phyloP scores from a whole-genome alignment of 768 basidiomycete genomes.

The Tephrocybe sp. region DNA sequence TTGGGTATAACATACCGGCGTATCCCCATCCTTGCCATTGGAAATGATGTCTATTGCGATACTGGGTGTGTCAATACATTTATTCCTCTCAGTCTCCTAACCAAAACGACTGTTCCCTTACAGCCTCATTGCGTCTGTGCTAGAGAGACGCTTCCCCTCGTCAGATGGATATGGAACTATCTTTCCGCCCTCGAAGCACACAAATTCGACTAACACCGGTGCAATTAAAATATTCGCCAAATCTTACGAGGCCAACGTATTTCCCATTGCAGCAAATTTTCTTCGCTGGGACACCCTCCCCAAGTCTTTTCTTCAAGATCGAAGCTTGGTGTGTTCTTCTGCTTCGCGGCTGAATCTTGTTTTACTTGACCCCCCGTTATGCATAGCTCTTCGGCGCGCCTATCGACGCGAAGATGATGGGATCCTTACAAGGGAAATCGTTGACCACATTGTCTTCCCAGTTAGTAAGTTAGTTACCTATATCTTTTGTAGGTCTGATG shows the following conservation, averaged over 20 bases:
- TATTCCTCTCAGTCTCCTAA: neutral
- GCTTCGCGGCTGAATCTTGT: neutral
- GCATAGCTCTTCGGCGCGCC: conserved; percentile 32
- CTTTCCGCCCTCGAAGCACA: conserved; percentile 45
- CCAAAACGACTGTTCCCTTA: neutral
- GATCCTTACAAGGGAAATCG: conserved; percentile 11
- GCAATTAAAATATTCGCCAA: conserved; percentile 48
- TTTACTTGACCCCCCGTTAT: neutral
- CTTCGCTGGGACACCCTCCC: conserved; percentile 52
- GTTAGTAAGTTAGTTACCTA: conserved; percentile 35
- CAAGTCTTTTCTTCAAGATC: conserved; percentile 46
- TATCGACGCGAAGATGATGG: conserved; percentile 32
- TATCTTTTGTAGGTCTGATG: neutral
- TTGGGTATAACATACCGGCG: conserved; percentile 57
- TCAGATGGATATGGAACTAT: conserved; percentile 46
- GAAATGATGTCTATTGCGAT: conserved; percentile 62
- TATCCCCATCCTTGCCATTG: conserved; percentile 60
- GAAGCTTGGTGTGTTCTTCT: conserved; percentile 37
- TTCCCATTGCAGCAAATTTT: conserved; percentile 36
- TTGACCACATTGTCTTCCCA: conserved; percentile 46
- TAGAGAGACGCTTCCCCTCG: conserved; percentile 57
- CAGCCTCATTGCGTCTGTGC: conserved; percentile 46
- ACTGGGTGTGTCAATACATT: conserved; percentile 31
- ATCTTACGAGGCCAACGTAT: conserved; percentile 47
- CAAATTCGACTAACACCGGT: conserved; percentile 42